Base-by-base conservation (phyloP, 2,329 filamentous ascomycete genomes). In the Bipolaris cookei region DNA sequence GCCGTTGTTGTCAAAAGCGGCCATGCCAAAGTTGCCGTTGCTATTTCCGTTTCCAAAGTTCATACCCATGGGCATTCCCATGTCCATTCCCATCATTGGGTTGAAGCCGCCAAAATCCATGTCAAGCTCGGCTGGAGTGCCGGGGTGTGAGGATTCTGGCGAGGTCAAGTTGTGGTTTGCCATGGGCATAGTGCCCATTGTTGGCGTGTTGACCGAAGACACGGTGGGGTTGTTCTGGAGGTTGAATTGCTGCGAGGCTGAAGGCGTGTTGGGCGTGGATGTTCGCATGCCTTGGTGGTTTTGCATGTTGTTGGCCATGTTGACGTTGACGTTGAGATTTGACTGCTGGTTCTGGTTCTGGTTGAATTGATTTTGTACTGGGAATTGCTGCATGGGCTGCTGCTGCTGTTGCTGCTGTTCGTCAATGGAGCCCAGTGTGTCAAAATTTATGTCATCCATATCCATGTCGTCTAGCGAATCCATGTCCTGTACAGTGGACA, bases 191-290 rank as follows among this genome's bases (percentile, higher is more conserved):
- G 91, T 91, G 58, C 90, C 90, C 56, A 98, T 83, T 0, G 93
- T 96, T 0, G 94, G 94, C 0, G 94, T 98, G 76, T 97, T 98
- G 53, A 97, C 94, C 3, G 93, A 97, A 3, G 95, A 99, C 16
- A 98, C 94, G 1, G 93, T 97, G 14, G 94, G 94, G 75, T 97
- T 97, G 76, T 96, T 92, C 74, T 92, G 90, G 65, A 96, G 87
- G 47, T 88, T 88, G 70, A 94, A 92, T 52, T 77, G 78, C 58
- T 80, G 78, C 38, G 83, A 82, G 44, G 89, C 86, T 23, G 91
- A 88, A 2, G 94, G 94, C 0, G 94, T 97, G 3, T 90, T 88
- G 1, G 93, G 94, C 62, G 92, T 91, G 4, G 93, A 96, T 8
- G 88, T 91, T 56, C 91, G 89, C 58, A 97, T 84, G 13, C 90